Conservation (phyloP, 2,329 filamentous ascomycete species). For the Penicillium griseofulvum region DNA sequence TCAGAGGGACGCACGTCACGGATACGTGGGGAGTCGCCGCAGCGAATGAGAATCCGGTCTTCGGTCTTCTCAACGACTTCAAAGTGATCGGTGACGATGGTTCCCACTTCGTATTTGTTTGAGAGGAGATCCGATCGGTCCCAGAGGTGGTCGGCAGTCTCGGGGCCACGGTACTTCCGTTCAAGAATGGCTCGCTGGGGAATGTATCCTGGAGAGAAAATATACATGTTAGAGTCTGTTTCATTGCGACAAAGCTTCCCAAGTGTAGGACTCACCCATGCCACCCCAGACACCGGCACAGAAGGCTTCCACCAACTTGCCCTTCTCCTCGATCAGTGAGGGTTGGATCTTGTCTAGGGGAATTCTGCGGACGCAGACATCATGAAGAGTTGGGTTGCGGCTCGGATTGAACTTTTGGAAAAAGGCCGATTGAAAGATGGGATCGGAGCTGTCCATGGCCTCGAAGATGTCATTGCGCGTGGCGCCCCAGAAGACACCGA, state of each 20-base stretch:
- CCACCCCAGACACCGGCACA: conserved; percentile 67
- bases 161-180: conserved; percentile 57
- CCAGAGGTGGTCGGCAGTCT: conserved; percentile 63
- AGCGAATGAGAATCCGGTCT: conserved; percentile 61
- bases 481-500: conserved; percentile 54
- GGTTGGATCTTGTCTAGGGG: conserved; percentile 64
- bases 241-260: background rate
- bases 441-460: conserved; percentile 57
- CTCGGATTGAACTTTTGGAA: conserved; percentile 62
- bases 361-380: conserved; percentile 62
- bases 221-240: background rate
- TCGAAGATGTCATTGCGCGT: conserved; percentile 57
- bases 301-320: conserved; percentile 62
- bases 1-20: conserved; percentile 58
- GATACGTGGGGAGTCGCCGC: conserved; percentile 63
- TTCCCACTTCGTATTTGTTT: conserved; percentile 62
- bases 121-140: conserved; percentile 52
- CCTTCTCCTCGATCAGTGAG: conserved; percentile 61
- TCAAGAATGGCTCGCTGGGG: conserved; percentile 59
- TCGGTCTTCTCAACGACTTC: conserved; percentile 66
- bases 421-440: conserved; percentile 60
- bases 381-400: conserved; percentile 61
- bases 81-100: conserved; percentile 68
- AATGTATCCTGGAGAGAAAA: conserved; percentile 32
- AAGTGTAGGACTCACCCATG: conserved; percentile 50